A percentile compares a stretch with the other conserved stretches of the same genome.
These are phyloP conservation scores for Fusarium scirpi DNA, from an alignment of 2,329 filamentous ascomycete species.

Conservation along the genomic window DNA sequence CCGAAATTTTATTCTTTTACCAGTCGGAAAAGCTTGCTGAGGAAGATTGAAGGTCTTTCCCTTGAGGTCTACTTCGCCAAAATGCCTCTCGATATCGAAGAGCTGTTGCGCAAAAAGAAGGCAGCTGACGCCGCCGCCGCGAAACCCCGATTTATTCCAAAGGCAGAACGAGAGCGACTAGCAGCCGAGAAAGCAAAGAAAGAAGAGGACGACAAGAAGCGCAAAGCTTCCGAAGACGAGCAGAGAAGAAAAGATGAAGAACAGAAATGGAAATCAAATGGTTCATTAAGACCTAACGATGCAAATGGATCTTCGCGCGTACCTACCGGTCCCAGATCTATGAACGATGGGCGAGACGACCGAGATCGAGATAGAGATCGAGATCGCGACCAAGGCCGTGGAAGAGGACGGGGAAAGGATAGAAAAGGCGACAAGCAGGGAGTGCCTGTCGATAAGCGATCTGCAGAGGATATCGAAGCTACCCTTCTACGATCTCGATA, in stretches of 20 bases:
- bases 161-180: slow-evolving; percentile 82
- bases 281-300: slow-evolving; percentile 44
- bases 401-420: slow-evolving; percentile 53
- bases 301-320: slow-evolving; percentile 52
- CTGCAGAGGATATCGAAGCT: slow-evolving; percentile 75
- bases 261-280: slow-evolving; percentile 53
- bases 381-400: slow-evolving; percentile 21
- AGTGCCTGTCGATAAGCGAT: slow-evolving; percentile 52
- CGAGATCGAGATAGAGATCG: slow-evolving; percentile 44
- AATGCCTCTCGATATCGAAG: slow-evolving; percentile 80
- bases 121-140: slow-evolving; percentile 85
- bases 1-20: background rate
- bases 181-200: slow-evolving; percentile 83
- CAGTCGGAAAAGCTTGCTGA: no score
- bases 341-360: slow-evolving; percentile 58
- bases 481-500: slow-evolving; percentile 83
- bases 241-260: slow-evolving; percentile 78
- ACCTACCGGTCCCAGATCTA: slow-evolving; percentile 79
- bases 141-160: slow-evolving; percentile 90
- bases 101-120: slow-evolving; percentile 86
- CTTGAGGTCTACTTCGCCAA: background rate
- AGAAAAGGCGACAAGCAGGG: slow-evolving; percentile 54
- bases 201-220: slow-evolving; percentile 69
- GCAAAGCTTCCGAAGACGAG: slow-evolving; percentile 66
- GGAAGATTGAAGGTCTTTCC: background rate